Conservation (phyloP, 108 stramenopile genomes). For the Parmales sp. region DNA sequence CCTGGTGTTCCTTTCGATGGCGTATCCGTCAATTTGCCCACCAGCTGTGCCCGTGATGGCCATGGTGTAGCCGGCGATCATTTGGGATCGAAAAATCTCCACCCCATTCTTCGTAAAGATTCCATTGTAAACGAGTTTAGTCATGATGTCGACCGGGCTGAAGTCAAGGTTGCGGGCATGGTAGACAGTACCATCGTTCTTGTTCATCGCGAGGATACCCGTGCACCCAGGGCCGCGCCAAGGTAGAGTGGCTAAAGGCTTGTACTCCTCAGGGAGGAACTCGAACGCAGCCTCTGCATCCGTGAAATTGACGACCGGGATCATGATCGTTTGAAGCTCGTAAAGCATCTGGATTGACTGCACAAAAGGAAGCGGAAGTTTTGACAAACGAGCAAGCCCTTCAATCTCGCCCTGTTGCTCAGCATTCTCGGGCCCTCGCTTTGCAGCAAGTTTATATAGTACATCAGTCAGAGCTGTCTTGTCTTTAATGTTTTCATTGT, state of each 20-base stretch:
- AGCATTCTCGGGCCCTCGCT: background rate
- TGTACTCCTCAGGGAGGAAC: background rate
- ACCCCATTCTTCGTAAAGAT: background rate
- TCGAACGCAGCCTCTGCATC: background rate
- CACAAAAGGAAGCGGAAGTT: background rate
- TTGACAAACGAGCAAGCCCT: background rate
- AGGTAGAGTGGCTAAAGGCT: background rate
- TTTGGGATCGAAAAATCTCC: background rate
- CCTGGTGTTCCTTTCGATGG: background rate
- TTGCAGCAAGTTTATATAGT: background rate
- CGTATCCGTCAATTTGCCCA: background rate
- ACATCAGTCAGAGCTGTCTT: background rate
- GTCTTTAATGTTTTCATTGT: background rate
- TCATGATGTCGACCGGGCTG: conserved; percentile 1
- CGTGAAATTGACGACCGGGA: conserved; percentile 1
- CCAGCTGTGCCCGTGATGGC: background rate
- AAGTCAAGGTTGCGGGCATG: conserved; percentile 10
- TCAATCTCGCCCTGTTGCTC: background rate
- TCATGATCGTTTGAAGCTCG: conserved; percentile 5
- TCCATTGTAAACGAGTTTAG: conserved; percentile 3
- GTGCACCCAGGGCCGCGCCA: conserved; percentile 9
- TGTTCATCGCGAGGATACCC: background rate
- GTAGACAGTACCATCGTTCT: background rate
- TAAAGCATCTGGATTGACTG: conserved; percentile 7
- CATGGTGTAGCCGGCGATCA: conserved; percentile 7